phyloP scores from a whole-genome alignment of 768 basidiomycete species.

The Boletales sp. region DNA sequence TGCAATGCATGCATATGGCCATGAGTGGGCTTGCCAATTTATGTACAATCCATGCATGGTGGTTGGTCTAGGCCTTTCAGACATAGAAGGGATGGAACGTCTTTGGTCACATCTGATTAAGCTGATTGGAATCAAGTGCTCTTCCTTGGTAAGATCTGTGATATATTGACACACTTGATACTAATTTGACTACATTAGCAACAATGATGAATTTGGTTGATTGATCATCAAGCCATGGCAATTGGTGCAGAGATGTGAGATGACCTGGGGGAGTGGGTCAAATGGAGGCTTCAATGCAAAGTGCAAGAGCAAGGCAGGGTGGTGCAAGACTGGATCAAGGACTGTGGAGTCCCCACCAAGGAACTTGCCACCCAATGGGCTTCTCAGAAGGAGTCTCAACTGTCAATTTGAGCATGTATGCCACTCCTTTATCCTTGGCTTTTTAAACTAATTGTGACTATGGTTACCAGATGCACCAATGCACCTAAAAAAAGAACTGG shows the following conservation, averaged over 20 bases:
- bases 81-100: constrained; percentile 6
- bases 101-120: constrained; percentile 34
- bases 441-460: background rate
- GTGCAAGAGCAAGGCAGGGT: constrained; percentile 7
- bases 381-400: background rate
- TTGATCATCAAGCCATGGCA: constrained; percentile 29
- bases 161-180: too few species aligned
- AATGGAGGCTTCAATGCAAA: constrained; percentile 13
- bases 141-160: too few species aligned
- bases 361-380: background rate
- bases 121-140: constrained; percentile 29
- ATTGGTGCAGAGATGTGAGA: background rate
- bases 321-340: constrained; percentile 13
- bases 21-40: constrained; percentile 31
- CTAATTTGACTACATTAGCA: constrained; percentile 15
- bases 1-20: constrained; percentile 38
- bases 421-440: background rate
- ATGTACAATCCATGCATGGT: background rate
- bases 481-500: constrained; percentile 5
- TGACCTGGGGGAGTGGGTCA: constrained; percentile 30
- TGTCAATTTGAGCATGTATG: constrained; percentile 3
- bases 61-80: constrained; percentile 21
- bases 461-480: constrained; percentile 1
- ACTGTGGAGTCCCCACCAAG: constrained; percentile 4
- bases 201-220: constrained; percentile 28